phyloP scores from a whole-genome alignment of 179 eudicot genomes.

The Camellia oleifera region DNA sequence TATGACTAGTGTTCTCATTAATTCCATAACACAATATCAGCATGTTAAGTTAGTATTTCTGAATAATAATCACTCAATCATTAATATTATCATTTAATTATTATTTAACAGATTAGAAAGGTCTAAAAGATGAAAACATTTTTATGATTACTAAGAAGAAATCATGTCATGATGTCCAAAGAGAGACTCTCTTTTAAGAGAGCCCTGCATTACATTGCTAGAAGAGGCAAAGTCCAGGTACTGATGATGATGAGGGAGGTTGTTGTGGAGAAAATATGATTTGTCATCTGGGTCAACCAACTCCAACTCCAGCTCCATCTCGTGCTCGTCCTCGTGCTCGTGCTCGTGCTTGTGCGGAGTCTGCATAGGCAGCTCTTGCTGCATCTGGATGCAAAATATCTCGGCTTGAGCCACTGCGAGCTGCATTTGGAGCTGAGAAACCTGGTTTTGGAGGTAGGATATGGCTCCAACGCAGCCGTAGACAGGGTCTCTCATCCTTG shows the following conservation, averaged over 20 bases:
- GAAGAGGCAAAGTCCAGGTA: slow-evolving; percentile 43
- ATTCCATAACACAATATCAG: too few species aligned
- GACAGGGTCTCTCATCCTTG: slow-evolving; percentile 73
- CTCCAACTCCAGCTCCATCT: background rate
- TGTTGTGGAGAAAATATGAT: slow-evolving; percentile 37
- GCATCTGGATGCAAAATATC: slow-evolving; percentile 69
- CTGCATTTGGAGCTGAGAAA: slow-evolving; percentile 72
- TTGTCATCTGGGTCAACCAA: slow-evolving; percentile 27
- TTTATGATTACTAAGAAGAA: background rate
- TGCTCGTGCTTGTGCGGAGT: background rate
- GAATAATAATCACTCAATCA: too few species aligned
- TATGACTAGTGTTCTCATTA: too few species aligned
- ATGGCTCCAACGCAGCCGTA: slow-evolving; percentile 82
- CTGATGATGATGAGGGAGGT: slow-evolving; percentile 26
- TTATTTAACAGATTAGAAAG: background rate
- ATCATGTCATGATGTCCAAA: slow-evolving; percentile 39
- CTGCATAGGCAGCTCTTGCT: slow-evolving; percentile 31
- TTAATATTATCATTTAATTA: too few species aligned
- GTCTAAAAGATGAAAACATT: background rate
- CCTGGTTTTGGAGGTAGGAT: slow-evolving; percentile 66
- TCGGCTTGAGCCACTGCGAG: slow-evolving; percentile 73
- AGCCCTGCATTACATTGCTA: slow-evolving; percentile 55
- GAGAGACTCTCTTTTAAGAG: slow-evolving; percentile 58
- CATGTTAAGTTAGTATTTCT: too few species aligned
- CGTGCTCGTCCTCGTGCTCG: too few species aligned